Evolutionary conservation across 2,329 filamentous ascomycete genomes (phyloP).

Genomic region (Phyllosticta capitalensis): DNA sequence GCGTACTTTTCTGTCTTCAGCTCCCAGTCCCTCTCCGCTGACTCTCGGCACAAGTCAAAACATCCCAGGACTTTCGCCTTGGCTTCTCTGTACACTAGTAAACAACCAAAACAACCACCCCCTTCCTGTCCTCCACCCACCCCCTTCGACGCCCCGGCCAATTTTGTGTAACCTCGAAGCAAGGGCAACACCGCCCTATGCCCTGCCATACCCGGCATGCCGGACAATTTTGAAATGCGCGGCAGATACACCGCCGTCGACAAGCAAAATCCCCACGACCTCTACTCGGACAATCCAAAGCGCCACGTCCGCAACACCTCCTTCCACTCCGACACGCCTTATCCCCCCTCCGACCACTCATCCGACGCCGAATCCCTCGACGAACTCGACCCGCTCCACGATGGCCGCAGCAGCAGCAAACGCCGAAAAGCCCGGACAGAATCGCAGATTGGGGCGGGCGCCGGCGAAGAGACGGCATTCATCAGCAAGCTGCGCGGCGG

Average conservation of each 20-base stretch:
- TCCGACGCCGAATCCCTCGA: slow-evolving; percentile 30
- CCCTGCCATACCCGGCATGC: neutral
- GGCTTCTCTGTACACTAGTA: neutral
- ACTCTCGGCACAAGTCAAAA: neutral
- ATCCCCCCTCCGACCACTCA: slow-evolving; percentile 24
- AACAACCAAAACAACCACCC: neutral
- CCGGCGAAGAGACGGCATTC: slow-evolving; percentile 14
- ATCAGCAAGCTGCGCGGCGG: slow-evolving; percentile 11
- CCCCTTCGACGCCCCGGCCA: neutral
- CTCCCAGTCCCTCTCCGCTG: neutral
- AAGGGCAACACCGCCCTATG: neutral
- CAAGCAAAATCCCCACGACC: slow-evolving; percentile 11
- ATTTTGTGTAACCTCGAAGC: neutral
- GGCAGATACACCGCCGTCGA: slow-evolving; percentile 31
- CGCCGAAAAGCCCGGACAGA: slow-evolving; percentile 23
- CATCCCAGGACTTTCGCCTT: neutral
- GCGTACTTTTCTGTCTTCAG: neutral
- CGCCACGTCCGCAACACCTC: slow-evolving; percentile 13
- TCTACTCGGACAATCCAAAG: neutral
- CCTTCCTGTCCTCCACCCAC: neutral
- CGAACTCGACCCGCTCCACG: slow-evolving; percentile 38
- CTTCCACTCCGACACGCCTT: slow-evolving; percentile 23
- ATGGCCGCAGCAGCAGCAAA: slow-evolving; percentile 22
- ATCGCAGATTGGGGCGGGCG: slow-evolving; percentile 21
- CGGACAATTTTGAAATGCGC: slow-evolving; percentile 22